These are phyloP conservation scores for Flaveria bidentis DNA, from an alignment of 129 eudicot genomes.

Conservation along the genomic window DNA sequence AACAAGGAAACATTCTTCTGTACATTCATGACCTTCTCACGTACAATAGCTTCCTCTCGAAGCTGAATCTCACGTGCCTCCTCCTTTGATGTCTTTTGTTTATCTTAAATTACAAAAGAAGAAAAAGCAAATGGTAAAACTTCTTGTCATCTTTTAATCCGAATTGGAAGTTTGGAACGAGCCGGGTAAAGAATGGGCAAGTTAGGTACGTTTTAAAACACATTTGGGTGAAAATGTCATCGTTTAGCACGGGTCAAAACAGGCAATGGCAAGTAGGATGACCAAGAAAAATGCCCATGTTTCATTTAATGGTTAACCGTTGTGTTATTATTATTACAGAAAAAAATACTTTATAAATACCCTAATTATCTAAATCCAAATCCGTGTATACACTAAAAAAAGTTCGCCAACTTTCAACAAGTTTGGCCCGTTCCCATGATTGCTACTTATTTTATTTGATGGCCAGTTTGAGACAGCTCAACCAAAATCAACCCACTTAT, in stretches of 20 bases:
- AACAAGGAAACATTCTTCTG: slow-evolving; percentile 72
- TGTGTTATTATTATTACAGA: background rate
- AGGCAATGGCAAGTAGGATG: background rate
- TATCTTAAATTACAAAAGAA: slow-evolving; percentile 52
- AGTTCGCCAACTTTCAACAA: background rate
- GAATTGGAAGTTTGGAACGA: background rate
- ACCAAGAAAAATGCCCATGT: background rate
- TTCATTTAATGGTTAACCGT: background rate
- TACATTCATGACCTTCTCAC: slow-evolving; percentile 66
- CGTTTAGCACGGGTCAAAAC: background rate
- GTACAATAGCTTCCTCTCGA: slow-evolving; percentile 68
- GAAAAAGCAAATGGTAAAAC: background rate
- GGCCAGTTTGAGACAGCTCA: slow-evolving; percentile 8
- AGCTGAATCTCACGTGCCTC: slow-evolving; percentile 98
- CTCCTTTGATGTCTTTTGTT: slow-evolving; percentile 94
- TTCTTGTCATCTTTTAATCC: background rate
- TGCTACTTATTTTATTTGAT: background rate
- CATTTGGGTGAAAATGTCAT: background rate
- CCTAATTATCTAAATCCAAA: background rate
- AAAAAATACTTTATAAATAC: background rate
- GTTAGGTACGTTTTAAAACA: background rate
- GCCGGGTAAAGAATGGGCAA: background rate
- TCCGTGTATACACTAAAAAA: background rate
- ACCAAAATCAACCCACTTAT: slow-evolving; percentile 5
- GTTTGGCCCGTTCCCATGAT: background rate